Conservation (phyloP, 495 filamentous ascomycete species). For the Aspergillus wentii region DNA sequence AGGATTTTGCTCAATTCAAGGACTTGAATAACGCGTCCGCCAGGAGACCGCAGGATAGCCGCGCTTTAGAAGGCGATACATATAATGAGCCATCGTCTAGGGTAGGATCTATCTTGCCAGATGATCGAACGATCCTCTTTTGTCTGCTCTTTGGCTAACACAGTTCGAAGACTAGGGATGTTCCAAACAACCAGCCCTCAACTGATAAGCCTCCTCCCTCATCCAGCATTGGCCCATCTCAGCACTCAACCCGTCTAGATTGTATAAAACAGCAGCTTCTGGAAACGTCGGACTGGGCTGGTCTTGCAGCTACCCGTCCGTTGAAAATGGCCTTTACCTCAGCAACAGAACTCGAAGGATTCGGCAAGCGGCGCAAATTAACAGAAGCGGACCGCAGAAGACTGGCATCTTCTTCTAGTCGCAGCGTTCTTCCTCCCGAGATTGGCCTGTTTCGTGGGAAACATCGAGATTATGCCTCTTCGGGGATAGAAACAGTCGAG, state of each 20-base stretch:
- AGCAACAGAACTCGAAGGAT: slow-evolving; percentile 21
- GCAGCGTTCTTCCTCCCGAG: slow-evolving; percentile 1
- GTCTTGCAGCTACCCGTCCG: slow-evolving; percentile 26
- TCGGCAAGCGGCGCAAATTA: slow-evolving; percentile 35
- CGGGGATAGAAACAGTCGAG: slow-evolving; percentile 7
- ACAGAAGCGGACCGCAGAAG: slow-evolving; percentile 26
- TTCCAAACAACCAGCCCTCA: not conserved
- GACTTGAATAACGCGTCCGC: not conserved
- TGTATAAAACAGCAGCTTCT: slow-evolving; percentile 29
- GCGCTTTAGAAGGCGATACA: too few species aligned
- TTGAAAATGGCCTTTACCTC: slow-evolving; percentile 26
- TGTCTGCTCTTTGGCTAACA: not conserved
- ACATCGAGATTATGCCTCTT: slow-evolving; percentile 1
- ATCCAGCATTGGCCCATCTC: not conserved
- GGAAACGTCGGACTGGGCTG: slow-evolving; percentile 31
- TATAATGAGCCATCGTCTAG: too few species aligned
- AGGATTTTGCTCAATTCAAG: slow-evolving; percentile 9
- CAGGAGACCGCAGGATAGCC: too few species aligned
- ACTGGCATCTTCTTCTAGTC: slow-evolving; percentile 10
- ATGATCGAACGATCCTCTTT: not conserved
- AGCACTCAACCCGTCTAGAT: slow-evolving; percentile 11
- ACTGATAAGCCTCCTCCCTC: not conserved
- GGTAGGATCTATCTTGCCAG: too few species aligned
- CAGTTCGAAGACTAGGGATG: not conserved
- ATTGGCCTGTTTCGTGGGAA: not conserved